phyloP scores from a whole-genome alignment of 2,329 filamentous ascomycete species.

The Ramularia endophylla region DNA sequence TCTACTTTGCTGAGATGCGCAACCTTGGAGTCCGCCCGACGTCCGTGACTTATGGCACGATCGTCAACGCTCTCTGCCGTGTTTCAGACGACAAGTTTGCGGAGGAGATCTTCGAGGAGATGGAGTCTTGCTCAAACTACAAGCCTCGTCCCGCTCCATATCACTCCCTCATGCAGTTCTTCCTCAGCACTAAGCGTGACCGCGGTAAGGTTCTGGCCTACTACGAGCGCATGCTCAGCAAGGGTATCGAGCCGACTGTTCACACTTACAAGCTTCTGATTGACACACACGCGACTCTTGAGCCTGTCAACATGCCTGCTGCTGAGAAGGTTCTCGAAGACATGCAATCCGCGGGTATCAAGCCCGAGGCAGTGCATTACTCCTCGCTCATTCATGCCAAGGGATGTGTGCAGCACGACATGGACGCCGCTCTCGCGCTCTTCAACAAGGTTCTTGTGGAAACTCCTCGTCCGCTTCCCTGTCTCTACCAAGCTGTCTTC shows the following conservation, averaged over 20 bases:
- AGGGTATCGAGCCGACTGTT: conserved; percentile 81
- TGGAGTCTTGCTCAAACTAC: conserved; percentile 99
- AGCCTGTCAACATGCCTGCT: conserved; percentile 81
- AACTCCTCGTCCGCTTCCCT: conserved; percentile 67
- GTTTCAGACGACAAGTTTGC: conserved; percentile 98
- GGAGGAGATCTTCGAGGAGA: conserved; percentile 96
- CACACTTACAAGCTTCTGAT: conserved; percentile 98
- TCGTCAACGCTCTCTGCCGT: conserved; percentile 94
- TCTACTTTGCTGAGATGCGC: conserved; percentile 98
- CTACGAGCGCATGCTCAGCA: conserved; percentile 87
- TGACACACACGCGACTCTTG: conserved; percentile 88
- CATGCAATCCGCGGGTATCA: conserved; percentile 67
- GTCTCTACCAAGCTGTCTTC: conserved; percentile 93
- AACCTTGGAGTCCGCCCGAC: conserved; percentile 87
- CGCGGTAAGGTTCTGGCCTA: conserved; percentile 89
- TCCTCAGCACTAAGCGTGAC: conserved; percentile 94
- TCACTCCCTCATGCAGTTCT: conserved; percentile 99
- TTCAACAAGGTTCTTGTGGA: conserved; percentile 77
- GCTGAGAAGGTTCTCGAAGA: conserved; percentile 76
- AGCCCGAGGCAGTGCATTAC: conserved; percentile 89
- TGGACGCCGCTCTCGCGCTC: conserved; percentile 71
- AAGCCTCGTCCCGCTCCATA: conserved; percentile 95
- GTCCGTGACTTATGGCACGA: conserved; percentile 95
- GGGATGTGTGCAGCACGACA: conserved; percentile 88
- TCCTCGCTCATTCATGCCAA: conserved; percentile 93